Evolutionary conservation across 2,329 filamentous ascomycete genomes (phyloP), one percentile per base, ranked within the genome.

Genomic region (Botryotinia convoluta): DNA sequence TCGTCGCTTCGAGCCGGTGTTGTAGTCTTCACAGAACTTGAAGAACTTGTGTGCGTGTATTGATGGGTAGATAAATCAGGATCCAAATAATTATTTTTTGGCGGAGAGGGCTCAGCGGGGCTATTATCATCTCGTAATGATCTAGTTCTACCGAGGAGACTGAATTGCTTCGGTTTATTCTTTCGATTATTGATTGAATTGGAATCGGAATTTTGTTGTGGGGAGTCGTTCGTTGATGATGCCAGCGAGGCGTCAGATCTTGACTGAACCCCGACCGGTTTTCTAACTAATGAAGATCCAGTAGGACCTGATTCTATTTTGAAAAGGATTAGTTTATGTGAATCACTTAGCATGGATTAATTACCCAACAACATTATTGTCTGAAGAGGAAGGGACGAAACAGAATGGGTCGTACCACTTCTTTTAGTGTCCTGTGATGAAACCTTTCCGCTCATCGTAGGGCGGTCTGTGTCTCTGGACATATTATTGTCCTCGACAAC

Each of bases 1-100:
- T 89, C 87, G 54, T 89, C 78, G 26, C 76, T 26, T 62, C 76
- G 87, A 48, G 90, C 82, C 1, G 91, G 89, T 16, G 92, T 88
- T 1, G 91, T 32, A 45, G 44, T 90, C 80, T 87, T 91, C 70
- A 90, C 83, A 26, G 86, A 84, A 42, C 83, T 82, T 16, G 82
- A 82, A 42, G 75, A 74, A 48, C 72, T 48, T 51, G 77, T 72
- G 71, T 74, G 70, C 45, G 77, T 70, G 71, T 74, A 70, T 81
- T 83, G 76, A 81, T 83, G 77, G 83, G 84, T 76, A 63, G 77
- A 76, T 12, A 72, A 54, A 67, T 77, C 73, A 22, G 63, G 70
- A 32, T 72, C 70, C 70, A 72, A 59, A 29, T 72, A 72, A 68
- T 72, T 72, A 67, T 60, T 72, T 54, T 71, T 71, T 22, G 69